Percentiles rank a stretch among this genome's conserved stretches.
phyloP scores from a whole-genome alignment of 2,329 filamentous ascomycete genomes.

The Fusarium cyanostomum region DNA sequence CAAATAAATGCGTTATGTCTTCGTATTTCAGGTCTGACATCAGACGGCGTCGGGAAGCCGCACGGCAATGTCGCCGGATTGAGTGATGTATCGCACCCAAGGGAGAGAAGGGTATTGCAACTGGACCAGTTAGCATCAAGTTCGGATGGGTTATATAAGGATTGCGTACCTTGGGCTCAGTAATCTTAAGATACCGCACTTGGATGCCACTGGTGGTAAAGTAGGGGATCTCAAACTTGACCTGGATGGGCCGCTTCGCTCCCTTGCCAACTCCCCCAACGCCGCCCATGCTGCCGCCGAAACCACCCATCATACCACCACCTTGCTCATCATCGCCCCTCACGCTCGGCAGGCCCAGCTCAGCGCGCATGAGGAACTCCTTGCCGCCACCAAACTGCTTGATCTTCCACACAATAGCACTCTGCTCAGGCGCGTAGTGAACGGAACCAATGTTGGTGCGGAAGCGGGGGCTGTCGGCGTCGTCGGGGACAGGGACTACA shows the following conservation, averaged over 20 bases:
- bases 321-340: slow-evolving; percentile 95
- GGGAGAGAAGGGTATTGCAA: slow-evolving; percentile 97
- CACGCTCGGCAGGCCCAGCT: slow-evolving; percentile 92
- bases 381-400: slow-evolving; percentile 99
- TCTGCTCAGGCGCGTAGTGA: slow-evolving; percentile 97
- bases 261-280: slow-evolving; percentile 81
- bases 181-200: slow-evolving; percentile 98
- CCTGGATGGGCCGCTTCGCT: slow-evolving; percentile 92
- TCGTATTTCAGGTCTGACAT: slow-evolving; percentile 36
- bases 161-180: slow-evolving; percentile 89
- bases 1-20: slow-evolving; percentile 18
- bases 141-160: background rate
- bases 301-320: slow-evolving; percentile 96
- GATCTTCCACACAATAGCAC: slow-evolving; percentile 99
- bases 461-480: slow-evolving; percentile 95
- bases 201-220: slow-evolving; percentile 99
- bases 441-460: slow-evolving; percentile 97
- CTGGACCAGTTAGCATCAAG: slow-evolving; percentile 56
- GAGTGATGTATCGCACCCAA: slow-evolving; percentile 98
- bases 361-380: slow-evolving; percentile 98
- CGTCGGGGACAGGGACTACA: slow-evolving; percentile 94
- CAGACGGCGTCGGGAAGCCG: slow-evolving; percentile 89
- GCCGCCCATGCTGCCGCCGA: slow-evolving; percentile 96
- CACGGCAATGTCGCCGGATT: slow-evolving; percentile 96
- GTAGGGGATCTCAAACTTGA: slow-evolving; percentile 99